Evolutionary conservation across 2,329 filamentous ascomycete species (phyloP).

Genomic region (Aureobasidium sp.): DNA sequence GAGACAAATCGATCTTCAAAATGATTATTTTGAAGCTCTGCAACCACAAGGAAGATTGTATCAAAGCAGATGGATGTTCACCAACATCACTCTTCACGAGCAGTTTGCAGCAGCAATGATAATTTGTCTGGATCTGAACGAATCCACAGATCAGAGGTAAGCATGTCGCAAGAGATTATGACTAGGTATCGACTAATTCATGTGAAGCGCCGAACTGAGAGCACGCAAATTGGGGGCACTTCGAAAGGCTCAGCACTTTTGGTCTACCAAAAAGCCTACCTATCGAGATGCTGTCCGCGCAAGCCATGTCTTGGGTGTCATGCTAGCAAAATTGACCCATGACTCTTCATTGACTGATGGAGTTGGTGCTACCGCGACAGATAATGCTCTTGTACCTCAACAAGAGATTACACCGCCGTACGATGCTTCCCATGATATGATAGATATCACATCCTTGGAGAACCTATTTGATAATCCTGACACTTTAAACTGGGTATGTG

Average conservation of each 20-base stretch:
- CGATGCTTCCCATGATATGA: neutral
- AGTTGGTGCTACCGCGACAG: neutral
- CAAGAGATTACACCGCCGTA: neutral
- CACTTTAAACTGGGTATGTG: slow-evolving; percentile 7
- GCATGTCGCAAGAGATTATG: neutral
- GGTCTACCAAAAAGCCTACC: neutral
- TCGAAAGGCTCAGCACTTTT: neutral
- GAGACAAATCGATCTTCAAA: slow-evolving; percentile 35
- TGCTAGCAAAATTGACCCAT: neutral
- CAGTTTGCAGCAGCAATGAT: slow-evolving; percentile 36
- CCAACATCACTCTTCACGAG: slow-evolving; percentile 29
- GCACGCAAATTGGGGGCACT: neutral
- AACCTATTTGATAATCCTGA: slow-evolving; percentile 2
- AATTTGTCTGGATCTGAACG: slow-evolving; percentile 29
- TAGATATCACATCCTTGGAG: neutral
- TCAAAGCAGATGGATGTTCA: slow-evolving; percentile 30
- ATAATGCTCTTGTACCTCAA: neutral
- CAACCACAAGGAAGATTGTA: slow-evolving; percentile 28
- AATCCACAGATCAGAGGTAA: neutral
- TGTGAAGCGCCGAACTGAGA: neutral
- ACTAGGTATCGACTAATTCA: neutral
- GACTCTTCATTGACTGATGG: neutral
- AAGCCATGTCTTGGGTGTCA: neutral
- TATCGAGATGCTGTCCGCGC: slow-evolving; percentile 2
- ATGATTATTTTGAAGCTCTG: slow-evolving; percentile 36